These are phyloP conservation scores for Vigna nakashimae DNA, from an alignment of 306 rosid genomes.

Conservation along the genomic window DNA sequence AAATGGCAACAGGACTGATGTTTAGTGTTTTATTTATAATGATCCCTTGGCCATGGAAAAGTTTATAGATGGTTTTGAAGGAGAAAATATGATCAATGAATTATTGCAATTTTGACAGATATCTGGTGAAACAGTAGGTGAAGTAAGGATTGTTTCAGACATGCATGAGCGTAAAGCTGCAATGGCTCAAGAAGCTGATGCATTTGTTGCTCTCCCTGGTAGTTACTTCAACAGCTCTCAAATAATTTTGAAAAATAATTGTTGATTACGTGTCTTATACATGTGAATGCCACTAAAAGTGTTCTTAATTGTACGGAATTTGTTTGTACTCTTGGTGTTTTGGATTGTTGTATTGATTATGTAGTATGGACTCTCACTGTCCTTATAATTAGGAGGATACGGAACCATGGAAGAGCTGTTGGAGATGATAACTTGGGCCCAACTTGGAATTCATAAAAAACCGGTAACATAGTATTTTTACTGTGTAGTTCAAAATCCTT, in stretches of 20 bases:
- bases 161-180: constrained; percentile 96
- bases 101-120: constrained; percentile 61
- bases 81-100: constrained; percentile 27
- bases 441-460: constrained; percentile 91
- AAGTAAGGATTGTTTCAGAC: constrained; percentile 84
- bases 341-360: constrained; percentile 4
- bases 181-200: constrained; percentile 91
- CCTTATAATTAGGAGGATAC: constrained; percentile 74
- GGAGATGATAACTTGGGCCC: constrained; percentile 98
- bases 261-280: constrained; percentile 21
- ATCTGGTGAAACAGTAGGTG: constrained; percentile 88
- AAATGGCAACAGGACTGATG: constrained; percentile 11
- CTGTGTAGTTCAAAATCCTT: constrained; percentile 27
- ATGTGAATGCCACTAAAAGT: constrained; percentile 24
- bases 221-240: constrained; percentile 31
- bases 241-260: constrained; percentile 22
- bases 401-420: constrained; percentile 97
- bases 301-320: constrained; percentile 8
- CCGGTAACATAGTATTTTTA: constrained; percentile 58
- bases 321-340: constrained; percentile 14
- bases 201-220: constrained; percentile 98
- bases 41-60: constrained; percentile 26
- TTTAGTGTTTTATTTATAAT: constrained; percentile 1
- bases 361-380: constrained; percentile 16
- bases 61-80: constrained; percentile 29